Evolutionary conservation across 345 rosid species (phyloP), one percentile per base, ranked within the genome.

Genomic region (Syzygium jambos): DNA sequence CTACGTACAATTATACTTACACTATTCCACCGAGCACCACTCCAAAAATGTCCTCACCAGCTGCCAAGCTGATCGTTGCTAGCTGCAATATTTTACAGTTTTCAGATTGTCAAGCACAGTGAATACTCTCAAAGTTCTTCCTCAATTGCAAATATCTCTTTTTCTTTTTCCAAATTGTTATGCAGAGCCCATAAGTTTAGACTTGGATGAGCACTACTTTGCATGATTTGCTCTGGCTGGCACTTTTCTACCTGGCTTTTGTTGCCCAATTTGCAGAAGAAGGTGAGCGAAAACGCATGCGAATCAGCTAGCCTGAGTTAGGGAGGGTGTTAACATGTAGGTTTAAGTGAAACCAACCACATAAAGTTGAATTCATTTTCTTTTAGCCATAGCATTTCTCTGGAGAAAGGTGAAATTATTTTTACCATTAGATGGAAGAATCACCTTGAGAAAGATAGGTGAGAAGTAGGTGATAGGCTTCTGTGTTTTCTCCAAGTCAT

Each of bases 201-300:
- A 57, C 25, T 57, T 63, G 38, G 12, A 57, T 38, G 43, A 15
- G 52, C 29, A 51, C 5, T 29, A 29, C 29, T 30, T 27, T 87
- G 78, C 52, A 55, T 13, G 12, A 52, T 30, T 29, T 57, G 27
- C 29, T 25, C 65, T 57, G 27, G 27, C 65, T 6, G 15, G 29
- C 27, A 57, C 15, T 57, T 57, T 57, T 29, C 78, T 77, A 90
- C 89, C 89, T 88, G 89, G 86, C 90, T 88, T 51, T 90, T 90
- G 89, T 90, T 88, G 86, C 91, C 89, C 91, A 87, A 90, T 56
- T 88, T 88, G 53, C 87, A 88, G 43, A 86, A 88, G 87, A 86
- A 90, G 78, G 88, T 86, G 21, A 90, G 86, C 46, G 87, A 90
- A 63, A 88, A 90, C 2, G 89, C 90, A 87, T 88, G 90, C 6